Evolutionary conservation across 2,329 filamentous ascomycete species (phyloP), one percentile per base, ranked within the genome.

Genomic region (Cladophialophora immunda): DNA sequence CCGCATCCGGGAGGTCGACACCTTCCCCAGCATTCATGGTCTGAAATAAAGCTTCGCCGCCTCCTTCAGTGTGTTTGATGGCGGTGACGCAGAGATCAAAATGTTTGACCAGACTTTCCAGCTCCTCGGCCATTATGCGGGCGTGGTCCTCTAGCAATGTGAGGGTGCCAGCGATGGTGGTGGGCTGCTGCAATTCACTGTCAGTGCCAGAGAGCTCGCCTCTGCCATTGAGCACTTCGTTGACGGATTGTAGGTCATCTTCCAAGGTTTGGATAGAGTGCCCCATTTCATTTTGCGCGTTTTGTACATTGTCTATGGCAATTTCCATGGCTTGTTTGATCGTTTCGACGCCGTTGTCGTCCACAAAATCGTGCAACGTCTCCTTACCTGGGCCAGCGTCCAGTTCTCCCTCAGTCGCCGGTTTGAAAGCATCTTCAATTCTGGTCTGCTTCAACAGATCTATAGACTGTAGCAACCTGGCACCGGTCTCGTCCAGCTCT

Each of bases 41-140:
- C 58, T 87, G 85, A 11, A 89, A 87, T 5, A 90, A 90, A 54
- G 89, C 82, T 4, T 88, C 90, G 13, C 89, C 88, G 4, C 90
- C 91, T 32, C 91, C 91, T 80, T 97, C 93, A 2, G 94, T 97
- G 58, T 94, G 93, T 67, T 93, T 92, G 52, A 97, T 90, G 0
- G 94, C 94, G 0, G 90, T 94, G 15, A 97, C 92, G 77, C 94
- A 97, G 70, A 97, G 87, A 77, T 98, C 94, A 76, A 97, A 97
- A 79, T 98, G 94, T 29, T 86, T 87, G 7, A 93, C 93, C 3
- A 98, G 82, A 0, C 91, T 93, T 64, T 92, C 87, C 1, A 98
- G 86, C 4, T 93, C 85, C 65, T 90, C 85, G 4, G 94, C 94
- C 89, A 96, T 94, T 73, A 90, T 88, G 69, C 92, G 89, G 0